These are phyloP conservation scores for Solanum okadae DNA, from an alignment of 257 asterid species.

Conservation along the genomic window DNA sequence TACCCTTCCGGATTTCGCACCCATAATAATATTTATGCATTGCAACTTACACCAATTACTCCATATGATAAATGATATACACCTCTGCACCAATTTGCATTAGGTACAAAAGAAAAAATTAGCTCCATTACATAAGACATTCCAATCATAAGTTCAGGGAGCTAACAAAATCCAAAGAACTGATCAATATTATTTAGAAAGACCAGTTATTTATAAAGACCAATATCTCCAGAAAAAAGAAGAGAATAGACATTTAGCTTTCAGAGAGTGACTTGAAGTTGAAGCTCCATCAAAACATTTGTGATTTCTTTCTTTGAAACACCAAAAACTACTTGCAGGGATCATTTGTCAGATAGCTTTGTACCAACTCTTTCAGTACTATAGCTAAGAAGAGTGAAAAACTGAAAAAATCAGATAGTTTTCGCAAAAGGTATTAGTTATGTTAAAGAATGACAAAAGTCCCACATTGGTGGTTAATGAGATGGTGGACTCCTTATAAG, in stretches of 20 bases:
- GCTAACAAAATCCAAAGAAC: neutral
- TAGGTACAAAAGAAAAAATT: neutral
- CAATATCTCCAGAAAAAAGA: neutral
- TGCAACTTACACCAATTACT: neutral
- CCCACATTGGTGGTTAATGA: no score
- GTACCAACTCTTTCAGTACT: neutral
- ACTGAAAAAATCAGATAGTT: neutral
- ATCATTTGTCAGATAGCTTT: neutral
- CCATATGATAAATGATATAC: neutral
- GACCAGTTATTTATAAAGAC: neutral
- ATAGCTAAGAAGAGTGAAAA: neutral
- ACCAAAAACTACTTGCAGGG: neutral
- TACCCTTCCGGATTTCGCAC: neutral
- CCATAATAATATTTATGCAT: neutral
- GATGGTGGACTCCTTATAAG: no score
- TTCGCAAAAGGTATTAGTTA: neutral
- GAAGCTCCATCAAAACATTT: neutral
- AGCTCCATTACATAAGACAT: neutral
- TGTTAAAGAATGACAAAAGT: no score
- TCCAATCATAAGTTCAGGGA: neutral
- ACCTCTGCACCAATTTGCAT: neutral
- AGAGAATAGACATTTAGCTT: neutral
- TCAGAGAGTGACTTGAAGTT: neutral
- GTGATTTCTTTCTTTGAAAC: neutral
- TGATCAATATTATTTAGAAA: neutral